phyloP scores from a whole-genome alignment of 805 yeast genomes.

The Candida nitratophila region DNA sequence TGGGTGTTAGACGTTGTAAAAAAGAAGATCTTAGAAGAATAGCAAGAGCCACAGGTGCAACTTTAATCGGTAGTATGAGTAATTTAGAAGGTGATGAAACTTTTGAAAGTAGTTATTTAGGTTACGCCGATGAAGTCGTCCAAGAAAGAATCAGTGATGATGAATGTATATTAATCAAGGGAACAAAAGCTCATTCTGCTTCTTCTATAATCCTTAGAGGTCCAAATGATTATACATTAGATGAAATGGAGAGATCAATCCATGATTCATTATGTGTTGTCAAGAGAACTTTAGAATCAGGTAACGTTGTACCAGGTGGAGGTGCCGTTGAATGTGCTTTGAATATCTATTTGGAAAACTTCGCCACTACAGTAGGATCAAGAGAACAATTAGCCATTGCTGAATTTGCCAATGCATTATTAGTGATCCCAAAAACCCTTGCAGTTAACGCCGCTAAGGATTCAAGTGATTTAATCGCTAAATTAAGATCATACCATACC shows the following conservation, averaged over 20 bases:
- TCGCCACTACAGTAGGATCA: conserved; percentile 96
- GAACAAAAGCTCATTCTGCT: conserved; percentile 86
- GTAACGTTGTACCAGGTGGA: conserved; percentile 96
- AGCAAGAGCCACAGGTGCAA: conserved; percentile 97
- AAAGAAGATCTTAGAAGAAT: conserved; percentile 95
- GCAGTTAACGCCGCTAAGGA: conserved; percentile 98
- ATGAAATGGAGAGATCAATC: conserved; percentile 97
- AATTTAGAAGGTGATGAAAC: conserved; percentile 95
- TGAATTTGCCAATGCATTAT: conserved; percentile 86
- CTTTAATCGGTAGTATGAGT: conserved; percentile 77
- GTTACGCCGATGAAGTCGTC: conserved; percentile 82
- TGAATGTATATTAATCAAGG: conserved; percentile 89
- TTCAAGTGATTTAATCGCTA: conserved; percentile 89
- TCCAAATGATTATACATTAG: conserved; percentile 88
- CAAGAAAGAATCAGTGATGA: conserved; percentile 93
- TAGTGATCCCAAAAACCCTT: conserved; percentile 91
- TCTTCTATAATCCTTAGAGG: conserved; percentile 92
- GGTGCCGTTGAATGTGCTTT: conserved; percentile 98
- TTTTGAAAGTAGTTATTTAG: conserved; percentile 77
- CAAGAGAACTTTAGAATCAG: conserved; percentile 92
- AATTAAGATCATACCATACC: conserved; percentile 92
- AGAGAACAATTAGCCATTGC: conserved; percentile 98
- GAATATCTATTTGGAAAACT: conserved; percentile 89
- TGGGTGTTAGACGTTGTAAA: conserved; percentile 96
- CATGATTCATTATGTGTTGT: conserved; percentile 94